Percentiles rank a stretch among this genome's conserved stretches.
These are phyloP conservation scores for Carallia pectinifolia DNA, from an alignment of 345 rosid species.

Conservation along the genomic window DNA sequence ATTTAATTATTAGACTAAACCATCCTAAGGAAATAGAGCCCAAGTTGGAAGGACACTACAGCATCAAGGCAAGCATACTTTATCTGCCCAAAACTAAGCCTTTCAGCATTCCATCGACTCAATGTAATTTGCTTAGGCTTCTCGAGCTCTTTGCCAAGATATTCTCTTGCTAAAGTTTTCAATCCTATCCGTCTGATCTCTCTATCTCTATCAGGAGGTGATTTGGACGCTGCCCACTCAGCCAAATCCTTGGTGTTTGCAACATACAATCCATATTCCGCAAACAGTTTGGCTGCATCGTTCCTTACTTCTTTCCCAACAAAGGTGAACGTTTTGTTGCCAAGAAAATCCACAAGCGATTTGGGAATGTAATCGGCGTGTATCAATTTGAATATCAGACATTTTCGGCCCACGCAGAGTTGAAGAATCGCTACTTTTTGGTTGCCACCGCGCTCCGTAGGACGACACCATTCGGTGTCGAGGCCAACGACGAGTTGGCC, in stretches of 20 bases:
- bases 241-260: neutral
- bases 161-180: neutral
- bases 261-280: neutral
- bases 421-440: conserved; percentile 9
- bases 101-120: neutral
- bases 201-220: neutral
- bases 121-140: neutral
- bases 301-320: conserved; percentile 6
- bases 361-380: neutral
- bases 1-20: too few relatives aligned
- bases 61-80: conserved; percentile 15
- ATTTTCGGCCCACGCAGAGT: neutral
- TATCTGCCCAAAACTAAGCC: neutral
- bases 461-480: conserved; percentile 2
- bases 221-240: neutral
- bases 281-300: neutral
- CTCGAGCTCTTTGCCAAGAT: neutral
- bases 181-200: neutral
- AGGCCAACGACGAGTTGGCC: neutral
- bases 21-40: neutral
- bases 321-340: neutral
- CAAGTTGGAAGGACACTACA: conserved; percentile 9
- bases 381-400: neutral
- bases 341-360: conserved; percentile 1
- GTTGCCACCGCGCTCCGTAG: neutral